Percentiles rank a stretch among this genome's conserved stretches.
Conservation (phyloP, 345 rosid species). For the Syzygium oleosum region DNA sequence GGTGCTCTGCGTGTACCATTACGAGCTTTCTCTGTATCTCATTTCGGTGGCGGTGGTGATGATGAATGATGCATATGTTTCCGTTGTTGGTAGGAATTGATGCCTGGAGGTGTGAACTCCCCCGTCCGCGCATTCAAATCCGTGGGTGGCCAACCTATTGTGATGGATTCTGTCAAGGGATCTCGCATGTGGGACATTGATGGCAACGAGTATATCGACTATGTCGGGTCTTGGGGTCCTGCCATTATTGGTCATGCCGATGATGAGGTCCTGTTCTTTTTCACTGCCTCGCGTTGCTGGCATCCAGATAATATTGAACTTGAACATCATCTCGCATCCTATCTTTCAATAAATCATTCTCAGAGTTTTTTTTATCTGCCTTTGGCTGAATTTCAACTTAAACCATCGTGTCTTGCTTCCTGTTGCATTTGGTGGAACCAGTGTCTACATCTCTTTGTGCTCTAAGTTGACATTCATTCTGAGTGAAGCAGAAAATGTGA, state of each 20-base stretch:
- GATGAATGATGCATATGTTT: neutral
- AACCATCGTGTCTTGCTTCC: neutral
- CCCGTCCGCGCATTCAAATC: slow-evolving; percentile 97
- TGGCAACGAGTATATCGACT: slow-evolving; percentile 93
- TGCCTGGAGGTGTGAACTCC: slow-evolving; percentile 98
- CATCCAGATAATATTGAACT: neutral
- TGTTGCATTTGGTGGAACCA: neutral
- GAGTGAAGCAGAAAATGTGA: neutral
- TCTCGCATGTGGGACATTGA: slow-evolving; percentile 92
- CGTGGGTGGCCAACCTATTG: slow-evolving; percentile 89
- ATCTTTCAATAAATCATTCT: neutral
- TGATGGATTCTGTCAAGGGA: slow-evolving; percentile 89
- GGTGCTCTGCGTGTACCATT: neutral
- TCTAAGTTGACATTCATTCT: neutral
- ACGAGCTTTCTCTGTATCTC: neutral
- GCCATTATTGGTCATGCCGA: slow-evolving; percentile 98
- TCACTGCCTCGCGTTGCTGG: neutral
- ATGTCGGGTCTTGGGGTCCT: slow-evolving; percentile 98
- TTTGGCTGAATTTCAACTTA: neutral
- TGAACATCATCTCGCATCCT: neutral
- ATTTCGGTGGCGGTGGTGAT: neutral
- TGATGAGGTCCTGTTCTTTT: slow-evolving; percentile 51
- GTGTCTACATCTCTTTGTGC: neutral
- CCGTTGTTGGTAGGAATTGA: slow-evolving; percentile 46
- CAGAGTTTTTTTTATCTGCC: neutral